A percentile compares a stretch with the other conserved stretches of the same genome.
Evolutionary conservation across 1,284 basidiomycete genomes (phyloP).

Genomic region (Mycena citricolor): DNA sequence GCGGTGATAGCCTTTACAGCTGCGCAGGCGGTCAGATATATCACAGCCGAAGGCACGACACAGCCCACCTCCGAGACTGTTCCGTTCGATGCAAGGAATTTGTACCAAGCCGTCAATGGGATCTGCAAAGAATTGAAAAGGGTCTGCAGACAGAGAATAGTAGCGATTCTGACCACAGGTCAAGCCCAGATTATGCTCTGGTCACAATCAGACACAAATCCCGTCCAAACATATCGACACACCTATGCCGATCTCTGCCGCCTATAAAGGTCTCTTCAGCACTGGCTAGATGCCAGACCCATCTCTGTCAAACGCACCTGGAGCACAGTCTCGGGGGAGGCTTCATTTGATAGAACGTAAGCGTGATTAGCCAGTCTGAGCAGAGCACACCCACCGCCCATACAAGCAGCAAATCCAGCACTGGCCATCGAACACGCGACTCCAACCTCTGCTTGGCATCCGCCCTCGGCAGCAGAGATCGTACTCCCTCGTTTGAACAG

Average conservation of each 20-base stretch:
- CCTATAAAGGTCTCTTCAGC: constrained; percentile 44
- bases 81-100: constrained; percentile 91
- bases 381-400: constrained; percentile 62
- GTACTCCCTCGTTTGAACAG: constrained; percentile 96
- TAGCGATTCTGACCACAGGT: constrained; percentile 62
- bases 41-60: constrained; percentile 1
- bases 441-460: constrained; percentile 84
- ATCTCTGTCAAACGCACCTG: too few relatives aligned
- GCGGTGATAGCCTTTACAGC: constrained; percentile 89
- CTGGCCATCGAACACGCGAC: constrained; percentile 92
- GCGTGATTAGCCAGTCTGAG: constrained; percentile 9
- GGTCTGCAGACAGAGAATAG: neutral
- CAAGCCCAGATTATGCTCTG: constrained; percentile 83
- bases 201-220: neutral
- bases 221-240: constrained; percentile 30
- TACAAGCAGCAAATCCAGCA: constrained; percentile 91
- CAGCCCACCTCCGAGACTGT: constrained; percentile 75
- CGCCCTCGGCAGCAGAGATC: constrained; percentile 94
- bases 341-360: too few relatives aligned
- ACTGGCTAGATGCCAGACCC: constrained; percentile 15
- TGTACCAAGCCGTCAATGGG: constrained; percentile 92
- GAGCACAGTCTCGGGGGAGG: constrained; percentile 76
- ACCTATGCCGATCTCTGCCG: constrained; percentile 94
- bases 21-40: constrained; percentile 28
- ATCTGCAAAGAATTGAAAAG: constrained; percentile 35